Evolutionary conservation across 805 yeast species (phyloP).

Genomic region (Dipodascus geniculatus): DNA sequence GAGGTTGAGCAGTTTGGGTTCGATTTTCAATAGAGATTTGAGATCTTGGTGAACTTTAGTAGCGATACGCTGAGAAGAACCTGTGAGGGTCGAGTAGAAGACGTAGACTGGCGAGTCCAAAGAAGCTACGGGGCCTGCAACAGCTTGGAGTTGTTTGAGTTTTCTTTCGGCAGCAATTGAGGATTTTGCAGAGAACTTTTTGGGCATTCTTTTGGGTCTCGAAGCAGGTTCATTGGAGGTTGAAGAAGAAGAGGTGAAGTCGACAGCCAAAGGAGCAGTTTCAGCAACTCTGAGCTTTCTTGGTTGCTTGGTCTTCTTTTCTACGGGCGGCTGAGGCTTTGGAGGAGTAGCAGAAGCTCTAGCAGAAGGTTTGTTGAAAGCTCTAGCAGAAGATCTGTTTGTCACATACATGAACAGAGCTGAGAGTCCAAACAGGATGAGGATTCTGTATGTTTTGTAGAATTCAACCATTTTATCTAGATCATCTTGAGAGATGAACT

Average conservation of each 20-base stretch:
- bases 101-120: conserved; percentile 48
- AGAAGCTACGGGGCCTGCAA: not conserved
- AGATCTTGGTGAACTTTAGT: conserved; percentile 30
- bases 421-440: not conserved
- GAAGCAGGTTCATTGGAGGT: conserved; percentile 2
- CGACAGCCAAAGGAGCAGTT: conserved; percentile 15
- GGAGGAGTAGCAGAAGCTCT: not conserved
- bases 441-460: not conserved
- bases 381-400: not conserved
- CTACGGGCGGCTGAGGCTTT: too few relatives aligned
- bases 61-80: conserved; percentile 67
- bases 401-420: not conserved
- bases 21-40: conserved; percentile 20
- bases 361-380: too few relatives aligned
- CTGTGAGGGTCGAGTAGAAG: conserved; percentile 79
- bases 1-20: conserved; percentile 49
- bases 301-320: not conserved
- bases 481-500: not conserved
- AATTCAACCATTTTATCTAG: not conserved
- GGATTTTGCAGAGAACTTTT: conserved; percentile 7
- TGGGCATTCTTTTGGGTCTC: conserved; percentile 9
- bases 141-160: conserved; percentile 2
- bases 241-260: conserved; percentile 12
- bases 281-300: not conserved
- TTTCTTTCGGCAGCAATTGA: conserved; percentile 6